A percentile compares a stretch with the other conserved stretches of the same genome.
Conservation (phyloP, 1,284 basidiomycete species). For the Serendipita sp. region DNA sequence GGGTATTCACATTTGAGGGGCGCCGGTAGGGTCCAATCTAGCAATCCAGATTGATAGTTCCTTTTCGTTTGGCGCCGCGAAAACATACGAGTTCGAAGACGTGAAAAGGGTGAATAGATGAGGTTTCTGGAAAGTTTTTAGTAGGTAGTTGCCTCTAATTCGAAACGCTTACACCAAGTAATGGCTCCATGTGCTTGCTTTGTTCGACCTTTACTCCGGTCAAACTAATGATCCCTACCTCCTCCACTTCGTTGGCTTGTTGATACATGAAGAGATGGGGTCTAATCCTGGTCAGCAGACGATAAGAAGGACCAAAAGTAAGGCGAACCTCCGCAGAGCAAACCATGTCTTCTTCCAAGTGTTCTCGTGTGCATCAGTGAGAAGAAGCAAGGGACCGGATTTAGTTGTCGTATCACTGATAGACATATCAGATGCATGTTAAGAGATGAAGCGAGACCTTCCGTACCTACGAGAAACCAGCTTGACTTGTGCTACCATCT, state of each 20-base stretch:
- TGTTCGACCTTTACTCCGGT: constrained; percentile 73
- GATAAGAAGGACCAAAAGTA: neutral
- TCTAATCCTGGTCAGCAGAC: constrained; percentile 26
- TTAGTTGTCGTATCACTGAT: constrained; percentile 68
- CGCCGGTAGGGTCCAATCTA: constrained; percentile 58
- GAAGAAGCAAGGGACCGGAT: constrained; percentile 66
- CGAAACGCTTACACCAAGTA: constrained; percentile 59
- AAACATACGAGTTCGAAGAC: constrained; percentile 75
- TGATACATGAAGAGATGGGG: constrained; percentile 85
- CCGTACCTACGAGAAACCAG: constrained; percentile 56
- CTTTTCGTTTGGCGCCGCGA: constrained; percentile 64
- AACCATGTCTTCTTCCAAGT: constrained; percentile 78
- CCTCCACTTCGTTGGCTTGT: constrained; percentile 68
- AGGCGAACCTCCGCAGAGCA: constrained; percentile 64
- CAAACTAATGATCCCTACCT: constrained; percentile 74
- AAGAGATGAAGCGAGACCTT: neutral
- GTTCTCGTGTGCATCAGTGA: constrained; percentile 66
- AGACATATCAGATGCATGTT: constrained; percentile 4
- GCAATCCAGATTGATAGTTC: constrained; percentile 69
- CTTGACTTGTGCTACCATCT: constrained; percentile 57
- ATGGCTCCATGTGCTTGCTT: constrained; percentile 71
- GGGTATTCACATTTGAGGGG: no score
- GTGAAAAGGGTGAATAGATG: constrained; percentile 82
- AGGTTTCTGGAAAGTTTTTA: constrained; percentile 41
- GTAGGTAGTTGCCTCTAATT: constrained; percentile 3